Conservation (phyloP, 768 basidiomycete genomes). For the Pleurotus platypus region DNA sequence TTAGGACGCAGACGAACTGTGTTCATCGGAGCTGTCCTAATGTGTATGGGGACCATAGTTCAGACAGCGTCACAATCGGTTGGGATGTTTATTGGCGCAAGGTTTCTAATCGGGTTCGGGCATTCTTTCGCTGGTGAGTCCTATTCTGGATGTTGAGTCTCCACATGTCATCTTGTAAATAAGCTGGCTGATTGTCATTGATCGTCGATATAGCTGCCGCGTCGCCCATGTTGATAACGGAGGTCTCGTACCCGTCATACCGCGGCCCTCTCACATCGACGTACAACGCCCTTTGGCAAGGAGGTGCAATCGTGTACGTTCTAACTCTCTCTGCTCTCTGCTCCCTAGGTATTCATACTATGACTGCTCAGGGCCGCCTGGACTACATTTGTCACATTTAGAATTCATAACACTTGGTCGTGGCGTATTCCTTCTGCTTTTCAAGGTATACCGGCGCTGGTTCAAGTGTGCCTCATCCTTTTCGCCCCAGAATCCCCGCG, state of each 20-base stretch:
- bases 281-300: constrained; percentile 75
- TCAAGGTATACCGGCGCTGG: constrained; percentile 29
- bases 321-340: neutral
- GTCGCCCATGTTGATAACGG: constrained; percentile 71
- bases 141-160: too few species aligned
- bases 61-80: too few species aligned
- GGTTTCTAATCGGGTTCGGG: too few species aligned
- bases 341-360: neutral
- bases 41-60: constrained; percentile 24
- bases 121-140: too few species aligned
- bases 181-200: too few species aligned
- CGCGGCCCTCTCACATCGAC: constrained; percentile 66
- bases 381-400: constrained; percentile 60
- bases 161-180: too few species aligned
- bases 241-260: constrained; percentile 70
- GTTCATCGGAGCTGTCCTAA: constrained; percentile 25
- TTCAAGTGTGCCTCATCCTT: constrained; percentile 33
- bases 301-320: constrained; percentile 62
- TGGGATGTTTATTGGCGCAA: too few species aligned
- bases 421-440: constrained; percentile 37
- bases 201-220: constrained; percentile 37
- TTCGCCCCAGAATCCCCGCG: constrained; percentile 36
- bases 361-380: constrained; percentile 48
- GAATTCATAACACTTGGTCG: constrained; percentile 35
- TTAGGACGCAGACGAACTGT: neutral